phyloP scores from a whole-genome alignment of 495 filamentous ascomycete species.

The Aspergillus carlsbadensis region DNA sequence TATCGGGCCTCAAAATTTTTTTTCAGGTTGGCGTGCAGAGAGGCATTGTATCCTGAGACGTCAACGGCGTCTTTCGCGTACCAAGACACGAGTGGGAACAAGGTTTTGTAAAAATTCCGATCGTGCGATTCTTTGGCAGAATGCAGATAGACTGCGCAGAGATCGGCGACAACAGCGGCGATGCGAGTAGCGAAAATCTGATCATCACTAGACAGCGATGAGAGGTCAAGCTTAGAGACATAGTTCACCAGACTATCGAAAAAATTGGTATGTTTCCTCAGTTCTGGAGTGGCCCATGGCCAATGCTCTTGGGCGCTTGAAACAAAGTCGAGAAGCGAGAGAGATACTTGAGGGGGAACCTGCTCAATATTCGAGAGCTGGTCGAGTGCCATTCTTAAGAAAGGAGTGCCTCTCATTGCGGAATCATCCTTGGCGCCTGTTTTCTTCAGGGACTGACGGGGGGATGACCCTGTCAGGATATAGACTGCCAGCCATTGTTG shows the following conservation, averaged over 20 bases:
- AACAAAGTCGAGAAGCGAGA: constrained; percentile 83
- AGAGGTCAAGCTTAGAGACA: constrained; percentile 60
- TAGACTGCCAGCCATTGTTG: constrained; percentile 96
- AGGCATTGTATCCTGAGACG: constrained; percentile 76
- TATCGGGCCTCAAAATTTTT: constrained; percentile 81
- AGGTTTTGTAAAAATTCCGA: constrained; percentile 59
- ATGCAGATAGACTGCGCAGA: constrained; percentile 89
- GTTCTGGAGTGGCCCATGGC: constrained; percentile 81
- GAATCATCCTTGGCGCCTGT: constrained; percentile 36
- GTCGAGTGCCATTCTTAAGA: constrained; percentile 75
- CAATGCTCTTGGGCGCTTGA: constrained; percentile 83
- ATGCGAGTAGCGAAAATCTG: constrained; percentile 64
- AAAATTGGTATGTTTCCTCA: constrained; percentile 72
- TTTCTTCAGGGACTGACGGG: constrained; percentile 67
- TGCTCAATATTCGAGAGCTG: constrained; percentile 66
- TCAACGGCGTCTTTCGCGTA: constrained; percentile 70
- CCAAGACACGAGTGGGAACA: constrained; percentile 74
- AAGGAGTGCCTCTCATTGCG: constrained; percentile 53
- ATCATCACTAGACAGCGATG: constrained; percentile 38
- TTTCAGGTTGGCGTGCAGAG: constrained; percentile 79
- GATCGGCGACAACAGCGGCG: constrained; percentile 78
- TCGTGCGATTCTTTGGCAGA: constrained; percentile 71
- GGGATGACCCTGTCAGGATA: constrained; percentile 82
- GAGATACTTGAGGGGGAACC: constrained; percentile 57
- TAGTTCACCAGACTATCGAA: constrained; percentile 66